phyloP scores from a whole-genome alignment of 2,329 filamentous ascomycete genomes.

The Thelonectria rubi region DNA sequence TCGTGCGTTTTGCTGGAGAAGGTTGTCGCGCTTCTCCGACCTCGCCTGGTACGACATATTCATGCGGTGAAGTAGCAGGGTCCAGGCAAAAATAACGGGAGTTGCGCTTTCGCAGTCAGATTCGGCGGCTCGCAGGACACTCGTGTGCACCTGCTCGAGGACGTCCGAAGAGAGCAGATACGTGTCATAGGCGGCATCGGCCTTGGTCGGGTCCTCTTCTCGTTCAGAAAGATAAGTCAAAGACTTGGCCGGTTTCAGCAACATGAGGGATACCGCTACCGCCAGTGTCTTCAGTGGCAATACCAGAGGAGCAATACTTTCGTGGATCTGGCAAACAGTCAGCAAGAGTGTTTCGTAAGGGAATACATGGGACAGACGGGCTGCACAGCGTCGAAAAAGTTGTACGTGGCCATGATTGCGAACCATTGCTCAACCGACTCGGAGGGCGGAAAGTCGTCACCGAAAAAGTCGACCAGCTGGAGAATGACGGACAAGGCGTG shows the following conservation, averaged over 20 bases:
- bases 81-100: constrained; percentile 84
- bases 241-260: constrained; percentile 73
- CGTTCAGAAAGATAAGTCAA: constrained; percentile 53
- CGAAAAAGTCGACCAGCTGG: constrained; percentile 70
- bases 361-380: constrained; percentile 40
- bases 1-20: constrained; percentile 66
- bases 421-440: constrained; percentile 76
- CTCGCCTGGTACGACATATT: constrained; percentile 69
- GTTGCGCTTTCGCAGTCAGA: constrained; percentile 69
- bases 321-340: constrained; percentile 46
- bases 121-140: constrained; percentile 70
- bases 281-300: constrained; percentile 74
- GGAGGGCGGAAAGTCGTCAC: constrained; percentile 64
- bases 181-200: constrained; percentile 54
- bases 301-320: constrained; percentile 60
- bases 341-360: constrained; percentile 19
- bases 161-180: constrained; percentile 77
- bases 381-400: constrained; percentile 73
- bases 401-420: constrained; percentile 71
- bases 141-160: constrained; percentile 76
- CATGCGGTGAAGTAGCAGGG: constrained; percentile 76
- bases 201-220: constrained; percentile 49
- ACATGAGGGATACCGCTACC: constrained; percentile 73
- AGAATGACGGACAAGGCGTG: constrained; percentile 80
- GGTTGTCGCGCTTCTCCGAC: constrained; percentile 67